A percentile compares a stretch with the other conserved stretches of the same genome.
Conservation (phyloP, 192 early-diverging fungal species). For the Endogone sp. region DNA sequence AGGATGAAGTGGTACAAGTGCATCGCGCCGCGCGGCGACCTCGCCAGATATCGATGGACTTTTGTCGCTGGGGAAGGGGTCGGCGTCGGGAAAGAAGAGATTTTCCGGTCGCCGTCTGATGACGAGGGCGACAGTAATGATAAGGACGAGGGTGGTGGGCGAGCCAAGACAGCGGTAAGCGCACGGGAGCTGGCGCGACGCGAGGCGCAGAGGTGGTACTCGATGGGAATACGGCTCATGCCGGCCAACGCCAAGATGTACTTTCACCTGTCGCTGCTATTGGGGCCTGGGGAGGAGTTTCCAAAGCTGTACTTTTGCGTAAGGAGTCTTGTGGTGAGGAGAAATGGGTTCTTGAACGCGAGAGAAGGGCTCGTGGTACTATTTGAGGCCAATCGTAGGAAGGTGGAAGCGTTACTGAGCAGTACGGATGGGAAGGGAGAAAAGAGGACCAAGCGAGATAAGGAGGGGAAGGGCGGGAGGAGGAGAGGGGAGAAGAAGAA, state of each 20-base stretch:
- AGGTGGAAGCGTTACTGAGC: slow-evolving; percentile 7
- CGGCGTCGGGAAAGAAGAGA: not conserved
- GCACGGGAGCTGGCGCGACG: slow-evolving; percentile 22
- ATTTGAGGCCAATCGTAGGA: slow-evolving; percentile 43
- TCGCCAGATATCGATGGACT: slow-evolving; percentile 48
- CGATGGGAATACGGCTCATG: slow-evolving; percentile 14
- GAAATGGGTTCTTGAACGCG: slow-evolving; percentile 44
- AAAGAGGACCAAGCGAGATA: slow-evolving; percentile 8
- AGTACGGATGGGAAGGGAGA: slow-evolving; percentile 6
- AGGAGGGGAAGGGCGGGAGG: slow-evolving; percentile 1
- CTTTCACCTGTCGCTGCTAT: slow-evolving; percentile 43
- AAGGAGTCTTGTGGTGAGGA: slow-evolving; percentile 41
- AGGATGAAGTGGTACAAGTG: slow-evolving; percentile 44
- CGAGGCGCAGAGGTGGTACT: slow-evolving; percentile 37
- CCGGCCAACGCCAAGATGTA: slow-evolving; percentile 41
- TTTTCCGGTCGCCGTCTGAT: slow-evolving; percentile 13
- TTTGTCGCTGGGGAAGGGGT: slow-evolving; percentile 11
- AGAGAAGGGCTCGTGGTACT: slow-evolving; percentile 45
- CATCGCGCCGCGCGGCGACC: slow-evolving; percentile 41
- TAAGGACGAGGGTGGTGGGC: slow-evolving; percentile 20
- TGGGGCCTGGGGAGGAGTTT: slow-evolving; percentile 31
- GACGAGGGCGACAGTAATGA: slow-evolving; percentile 12
- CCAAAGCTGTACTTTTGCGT: slow-evolving; percentile 19
- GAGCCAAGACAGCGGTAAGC: slow-evolving; percentile 29
- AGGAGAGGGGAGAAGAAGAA: not conserved